Base-by-base conservation (phyloP, 495 filamentous ascomycete species). In the Aspergillus sclerotiicarbonarius region DNA sequence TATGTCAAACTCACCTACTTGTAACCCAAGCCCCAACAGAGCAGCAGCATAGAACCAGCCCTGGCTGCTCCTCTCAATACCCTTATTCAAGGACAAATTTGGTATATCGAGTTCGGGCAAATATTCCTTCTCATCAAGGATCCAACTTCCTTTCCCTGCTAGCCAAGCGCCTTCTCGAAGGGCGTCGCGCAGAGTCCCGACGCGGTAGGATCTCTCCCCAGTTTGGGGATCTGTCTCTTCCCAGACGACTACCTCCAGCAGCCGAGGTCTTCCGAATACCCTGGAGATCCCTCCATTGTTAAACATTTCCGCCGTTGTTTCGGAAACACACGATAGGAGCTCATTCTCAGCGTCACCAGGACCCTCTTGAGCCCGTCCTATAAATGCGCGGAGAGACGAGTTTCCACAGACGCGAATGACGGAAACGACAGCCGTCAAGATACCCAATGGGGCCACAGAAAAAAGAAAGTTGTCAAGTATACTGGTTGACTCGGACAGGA, bases 341-440 rank as follows among this genome's bases (percentile, higher is more conserved):
- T 79, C 75, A 47, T 59, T 67, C 19, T 79, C 76, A 0, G 70
- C 75, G 30, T 74, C 68, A 1, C 71, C 72, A 0, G 68, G 71
- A 0, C 69, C 72, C 65, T 82, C 74, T 39, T 76, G 71, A 9
- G 79, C 75, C 55, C 79, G 65, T 8, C 82, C 83, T 44, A 85
- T 71, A 21, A 86, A 72, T 12, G 80, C 76, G 41, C 69, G 75
- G 5, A 85, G 71, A 58, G 77, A 83, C 8, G 72, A 66, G 18
- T 70, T 74, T 3, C 82, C 82, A 41, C 80, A 76, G 3, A 84
- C 76, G 1, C 83, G 67, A 29, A 86, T 80, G 12, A 78, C 76
- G 1, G 71, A 74, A 6, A 84, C 79, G 0, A 84, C 73, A 3
- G 76, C 75, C 0, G 82, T 85, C 37, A 84, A 64, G 16, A 85